A percentile compares a stretch with the other conserved stretches of the same genome.
Conservation (phyloP, 345 rosid species). For the Limnanthes douglasii region DNA sequence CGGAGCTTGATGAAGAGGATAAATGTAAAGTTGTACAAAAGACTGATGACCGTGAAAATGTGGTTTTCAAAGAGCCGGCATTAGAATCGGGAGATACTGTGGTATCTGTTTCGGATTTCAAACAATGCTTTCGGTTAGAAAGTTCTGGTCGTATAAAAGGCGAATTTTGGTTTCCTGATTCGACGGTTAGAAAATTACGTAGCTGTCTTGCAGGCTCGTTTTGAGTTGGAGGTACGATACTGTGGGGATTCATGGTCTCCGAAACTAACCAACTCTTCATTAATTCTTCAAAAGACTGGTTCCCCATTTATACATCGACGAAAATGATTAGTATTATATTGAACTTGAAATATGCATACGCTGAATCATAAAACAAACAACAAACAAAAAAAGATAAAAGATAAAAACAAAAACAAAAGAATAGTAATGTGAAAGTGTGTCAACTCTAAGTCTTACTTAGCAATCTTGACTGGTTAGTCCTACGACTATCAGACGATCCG, state of each 20-base stretch:
- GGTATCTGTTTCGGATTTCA: conserved; percentile 21
- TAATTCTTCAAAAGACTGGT: no score
- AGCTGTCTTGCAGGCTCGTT: conserved; percentile 17
- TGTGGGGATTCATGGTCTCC: conserved; percentile 15
- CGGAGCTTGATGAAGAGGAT: conserved; percentile 68
- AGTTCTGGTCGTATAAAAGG: conserved; percentile 25
- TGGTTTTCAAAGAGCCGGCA: conserved; percentile 15
- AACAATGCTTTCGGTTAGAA: conserved; percentile 8
- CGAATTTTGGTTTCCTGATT: conserved; percentile 20
- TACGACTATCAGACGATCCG: no score
- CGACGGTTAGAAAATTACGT: conserved; percentile 15
- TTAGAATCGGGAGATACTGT: conserved; percentile 26
- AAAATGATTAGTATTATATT: no score
- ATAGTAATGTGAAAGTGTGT: no score
- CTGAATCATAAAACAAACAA: no score
- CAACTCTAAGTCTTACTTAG: no score
- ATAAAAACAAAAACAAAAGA: no score
- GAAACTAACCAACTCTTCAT: conserved; percentile 10
- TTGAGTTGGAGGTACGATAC: conserved; percentile 15
- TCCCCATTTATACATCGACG: no score
- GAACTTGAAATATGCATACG: no score
- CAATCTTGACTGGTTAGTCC: no score
- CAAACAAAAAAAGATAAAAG: no score
- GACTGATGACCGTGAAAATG: conserved; percentile 57
- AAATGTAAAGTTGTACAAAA: conserved; percentile 68